Evolutionary conservation across 345 rosid genomes (phyloP), one percentile per base, ranked within the genome.

Genomic region (Salix koriyanagi): DNA sequence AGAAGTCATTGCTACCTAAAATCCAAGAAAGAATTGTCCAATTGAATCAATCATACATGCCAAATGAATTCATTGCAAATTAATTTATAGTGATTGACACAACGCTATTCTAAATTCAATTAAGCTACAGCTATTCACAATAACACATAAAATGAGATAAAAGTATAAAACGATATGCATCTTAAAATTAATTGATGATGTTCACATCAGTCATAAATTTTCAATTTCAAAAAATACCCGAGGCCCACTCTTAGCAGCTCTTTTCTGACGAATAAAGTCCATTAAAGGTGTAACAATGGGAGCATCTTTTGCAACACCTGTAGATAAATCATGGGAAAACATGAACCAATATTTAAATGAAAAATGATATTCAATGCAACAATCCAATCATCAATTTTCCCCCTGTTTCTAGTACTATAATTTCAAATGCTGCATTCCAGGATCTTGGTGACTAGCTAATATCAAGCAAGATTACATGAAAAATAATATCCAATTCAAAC

Each of bases 241-340:
- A 46, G 86, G 64, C 72, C 87, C 94, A 76, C 70, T 84, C 69
- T 84, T 79, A 28, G 92, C 79, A 84, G 93, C 89, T 83, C 95
- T 87, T 77, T 87, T 91, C 79, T 88, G 92, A 11, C 95, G 90
- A 42, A 92, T 88, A 85, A 87, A 92, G 80, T 92, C 93, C 97
- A 92, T 92, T 39, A 92, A 82, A 37, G 97, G 93, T 18, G 97
- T 92, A 72, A 91, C 82, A 67, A 89, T 78, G 36, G 82, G 86
- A 75, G 87, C 71, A 16, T 87, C 86, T 83, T 88, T 88, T 18
- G 86, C 56, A 65, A 82, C 73, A 32, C 90, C 93, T 92, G 75
- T 4, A 52, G 26, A 76, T 32, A 23, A 10, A 78, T 10, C 30
- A 75, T 5, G 30, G 11, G 23, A 37, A 56, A n/a, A 72, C 15